A percentile compares a stretch with the other conserved stretches of the same genome.
These are phyloP conservation scores for Postia placenta DNA, from an alignment of 768 basidiomycete genomes.

Conservation along the genomic window DNA sequence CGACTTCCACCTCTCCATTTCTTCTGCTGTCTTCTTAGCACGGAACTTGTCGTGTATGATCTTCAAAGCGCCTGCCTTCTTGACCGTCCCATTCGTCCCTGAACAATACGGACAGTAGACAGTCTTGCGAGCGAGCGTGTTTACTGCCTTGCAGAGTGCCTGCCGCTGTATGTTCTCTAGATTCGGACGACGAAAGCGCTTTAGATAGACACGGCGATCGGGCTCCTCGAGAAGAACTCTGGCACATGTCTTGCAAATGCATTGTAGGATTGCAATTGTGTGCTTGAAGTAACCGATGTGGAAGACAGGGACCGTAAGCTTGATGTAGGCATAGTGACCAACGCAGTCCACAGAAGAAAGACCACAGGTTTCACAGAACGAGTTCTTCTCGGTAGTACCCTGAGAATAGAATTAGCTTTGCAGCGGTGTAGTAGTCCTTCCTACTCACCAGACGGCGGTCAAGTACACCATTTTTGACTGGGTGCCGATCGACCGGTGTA, in stretches of 20 bases:
- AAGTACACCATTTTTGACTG: slow-evolving; percentile 87
- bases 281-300: slow-evolving; percentile 99
- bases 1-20: slow-evolving; percentile 82
- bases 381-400: slow-evolving; percentile 93
- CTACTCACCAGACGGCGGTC: slow-evolving; percentile 75
- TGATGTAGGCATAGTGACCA: slow-evolving; percentile 98
- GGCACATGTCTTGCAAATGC: slow-evolving; percentile 98
- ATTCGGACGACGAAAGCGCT: slow-evolving; percentile 83
- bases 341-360: slow-evolving; percentile 90
- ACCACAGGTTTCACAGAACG: slow-evolving; percentile 93
- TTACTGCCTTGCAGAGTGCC: slow-evolving; percentile 76
- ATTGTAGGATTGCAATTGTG: slow-evolving; percentile 86
- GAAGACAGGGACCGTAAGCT: slow-evolving; percentile 92
- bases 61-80: slow-evolving; percentile 91
- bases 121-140: slow-evolving; percentile 81
- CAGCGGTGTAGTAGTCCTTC: slow-evolving; percentile 19
- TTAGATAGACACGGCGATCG: slow-evolving; percentile 78
- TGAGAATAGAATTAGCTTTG: slow-evolving; percentile 23
- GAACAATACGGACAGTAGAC: slow-evolving; percentile 92
- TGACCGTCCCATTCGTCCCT: slow-evolving; percentile 90
- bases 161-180: slow-evolving; percentile 93
- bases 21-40: slow-evolving; percentile 85
- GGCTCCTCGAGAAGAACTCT: slow-evolving; percentile 84
- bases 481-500: slow-evolving; percentile 73
- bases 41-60: slow-evolving; percentile 98